Conservation (phyloP, 116 monocot species). For the Dioscorea cayenensis region DNA sequence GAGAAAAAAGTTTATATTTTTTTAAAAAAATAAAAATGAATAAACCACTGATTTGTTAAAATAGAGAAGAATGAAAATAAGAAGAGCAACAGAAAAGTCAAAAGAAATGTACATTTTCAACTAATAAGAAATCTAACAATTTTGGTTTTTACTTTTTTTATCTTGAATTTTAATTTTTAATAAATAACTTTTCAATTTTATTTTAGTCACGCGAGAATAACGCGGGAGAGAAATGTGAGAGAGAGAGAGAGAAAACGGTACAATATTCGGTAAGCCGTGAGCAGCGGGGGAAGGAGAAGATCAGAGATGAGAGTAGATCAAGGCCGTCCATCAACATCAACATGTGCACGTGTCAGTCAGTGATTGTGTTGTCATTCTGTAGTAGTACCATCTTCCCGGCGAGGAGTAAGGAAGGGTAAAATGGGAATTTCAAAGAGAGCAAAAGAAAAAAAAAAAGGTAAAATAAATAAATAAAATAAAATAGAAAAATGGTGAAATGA, state of each 20-base stretch:
- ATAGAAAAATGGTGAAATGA: conserved; percentile 40
- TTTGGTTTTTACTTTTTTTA: neutral
- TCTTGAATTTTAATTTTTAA: neutral
- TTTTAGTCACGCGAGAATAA: neutral
- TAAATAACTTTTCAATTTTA: neutral
- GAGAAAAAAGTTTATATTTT: too few species aligned
- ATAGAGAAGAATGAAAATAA: too few species aligned
- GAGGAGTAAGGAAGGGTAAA: neutral
- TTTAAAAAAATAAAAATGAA: too few species aligned
- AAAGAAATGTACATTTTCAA: too few species aligned
- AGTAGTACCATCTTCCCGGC: neutral
- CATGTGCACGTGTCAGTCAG: neutral
- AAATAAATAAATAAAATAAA: neutral
- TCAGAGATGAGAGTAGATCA: neutral
- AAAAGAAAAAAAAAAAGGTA: too few species aligned
- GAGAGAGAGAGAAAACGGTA: neutral
- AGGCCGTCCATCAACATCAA: neutral
- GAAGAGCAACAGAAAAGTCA: too few species aligned
- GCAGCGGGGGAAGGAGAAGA: too few species aligned
- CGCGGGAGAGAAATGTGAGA: neutral
- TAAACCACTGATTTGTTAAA: too few species aligned
- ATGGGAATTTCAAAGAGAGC: neutral
- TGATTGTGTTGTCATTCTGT: too few species aligned
- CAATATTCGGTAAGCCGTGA: neutral
- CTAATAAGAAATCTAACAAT: too few species aligned